These are phyloP conservation scores for Aspergillus funiculosus DNA, from an alignment of 495 filamentous ascomycete genomes.

Conservation along the genomic window DNA sequence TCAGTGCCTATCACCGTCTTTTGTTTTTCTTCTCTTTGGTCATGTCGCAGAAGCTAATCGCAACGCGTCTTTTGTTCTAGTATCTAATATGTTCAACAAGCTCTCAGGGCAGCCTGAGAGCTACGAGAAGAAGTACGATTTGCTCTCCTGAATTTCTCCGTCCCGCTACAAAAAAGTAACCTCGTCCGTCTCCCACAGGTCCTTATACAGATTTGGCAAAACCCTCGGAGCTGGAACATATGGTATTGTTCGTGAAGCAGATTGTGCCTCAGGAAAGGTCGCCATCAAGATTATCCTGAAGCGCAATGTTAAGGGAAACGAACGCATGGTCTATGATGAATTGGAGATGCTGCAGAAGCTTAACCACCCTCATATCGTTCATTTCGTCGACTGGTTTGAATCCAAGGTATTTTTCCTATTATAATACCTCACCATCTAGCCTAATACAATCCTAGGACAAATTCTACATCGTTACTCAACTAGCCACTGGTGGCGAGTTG, in stretches of 20 bases:
- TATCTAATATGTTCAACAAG: slow-evolving; percentile 92
- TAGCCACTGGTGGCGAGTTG: slow-evolving; percentile 92
- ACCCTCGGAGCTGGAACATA: slow-evolving; percentile 97
- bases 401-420: slow-evolving; percentile 52
- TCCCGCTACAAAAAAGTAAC: slow-evolving; percentile 9
- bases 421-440: background rate
- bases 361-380: slow-evolving; percentile 92
- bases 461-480: slow-evolving; percentile 98
- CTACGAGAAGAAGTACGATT: slow-evolving; percentile 90
- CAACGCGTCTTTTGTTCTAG: slow-evolving; percentile 37
- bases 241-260: slow-evolving; percentile 95
- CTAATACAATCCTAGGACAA: slow-evolving; percentile 65
- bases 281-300: slow-evolving; percentile 99
- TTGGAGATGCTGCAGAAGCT: slow-evolving; percentile 84
- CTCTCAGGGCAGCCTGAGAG: slow-evolving; percentile 95
- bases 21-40: background rate
- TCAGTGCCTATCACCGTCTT: background rate
- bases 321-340: slow-evolving; percentile 98
- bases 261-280: slow-evolving; percentile 72
- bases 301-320: slow-evolving; percentile 97
- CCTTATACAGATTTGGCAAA: slow-evolving; percentile 83
- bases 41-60: slow-evolving; percentile 28
- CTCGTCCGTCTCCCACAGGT: slow-evolving; percentile 41
- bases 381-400: slow-evolving; percentile 99
- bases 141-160: background rate